Conservation (phyloP, 345 rosid genomes). For the Brassica juncea region DNA sequence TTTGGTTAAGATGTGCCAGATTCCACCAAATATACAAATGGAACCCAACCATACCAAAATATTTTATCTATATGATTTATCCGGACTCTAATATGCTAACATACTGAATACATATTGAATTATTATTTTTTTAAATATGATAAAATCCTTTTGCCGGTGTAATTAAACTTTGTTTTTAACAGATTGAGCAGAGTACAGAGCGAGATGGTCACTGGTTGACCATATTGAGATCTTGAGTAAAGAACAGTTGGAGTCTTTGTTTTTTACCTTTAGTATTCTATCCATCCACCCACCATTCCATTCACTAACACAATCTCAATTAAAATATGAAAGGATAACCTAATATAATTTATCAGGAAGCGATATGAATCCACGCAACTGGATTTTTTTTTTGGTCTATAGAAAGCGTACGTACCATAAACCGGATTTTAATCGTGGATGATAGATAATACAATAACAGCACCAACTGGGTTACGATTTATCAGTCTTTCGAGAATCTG, state of each 20-base stretch:
- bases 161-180: neutral
- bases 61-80: neutral
- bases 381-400: neutral
- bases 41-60: neutral
- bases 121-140: neutral
- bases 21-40: neutral
- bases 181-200: conserved; percentile 19
- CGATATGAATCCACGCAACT: neutral
- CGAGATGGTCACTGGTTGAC: conserved; percentile 22
- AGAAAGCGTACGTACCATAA: no score
- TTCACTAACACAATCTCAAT: neutral
- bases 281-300: neutral
- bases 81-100: neutral
- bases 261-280: neutral
- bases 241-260: conserved; percentile 24
- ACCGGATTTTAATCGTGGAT: no score
- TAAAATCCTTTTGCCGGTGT: conserved; percentile 12
- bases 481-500: neutral
- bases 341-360: neutral
- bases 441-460: neutral
- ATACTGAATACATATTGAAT: neutral
- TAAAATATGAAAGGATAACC: no score
- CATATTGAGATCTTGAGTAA: conserved; percentile 8
- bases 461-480: neutral
- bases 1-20: neutral